A percentile compares a stretch with the other conserved stretches of the same genome.
phyloP scores from a whole-genome alignment of 2,329 filamentous ascomycete species.

The Dendrostoma leiphaemia region DNA sequence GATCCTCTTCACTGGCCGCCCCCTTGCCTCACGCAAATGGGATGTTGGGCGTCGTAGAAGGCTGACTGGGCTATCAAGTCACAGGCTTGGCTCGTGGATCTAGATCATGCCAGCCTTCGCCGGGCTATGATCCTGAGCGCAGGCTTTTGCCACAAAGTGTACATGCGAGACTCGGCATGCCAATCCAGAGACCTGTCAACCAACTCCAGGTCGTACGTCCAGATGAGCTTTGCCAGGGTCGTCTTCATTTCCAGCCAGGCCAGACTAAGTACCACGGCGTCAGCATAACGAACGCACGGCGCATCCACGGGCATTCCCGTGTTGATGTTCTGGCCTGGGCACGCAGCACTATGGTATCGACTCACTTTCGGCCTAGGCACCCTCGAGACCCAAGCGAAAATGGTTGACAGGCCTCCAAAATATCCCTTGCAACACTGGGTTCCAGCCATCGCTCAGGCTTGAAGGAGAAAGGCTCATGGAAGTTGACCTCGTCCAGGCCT shows the following conservation, averaged over 20 bases:
- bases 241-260: slow-evolving; percentile 1
- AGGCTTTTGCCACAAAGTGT: slow-evolving; percentile 10
- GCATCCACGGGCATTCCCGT: too few relatives aligned
- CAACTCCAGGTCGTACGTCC: slow-evolving; percentile 1
- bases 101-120: background rate
- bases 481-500: background rate
- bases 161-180: slow-evolving; percentile 4
- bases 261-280: too few relatives aligned
- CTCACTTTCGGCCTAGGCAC: slow-evolving; percentile 3
- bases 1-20: too few relatives aligned
- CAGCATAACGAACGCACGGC: too few relatives aligned
- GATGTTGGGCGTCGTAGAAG: too few relatives aligned
- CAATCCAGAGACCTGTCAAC: background rate
- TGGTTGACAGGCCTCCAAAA: slow-evolving; percentile 6
- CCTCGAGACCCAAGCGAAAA: slow-evolving; percentile 3
- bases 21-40: too few relatives aligned
- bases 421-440: background rate
- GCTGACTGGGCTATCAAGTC: too few relatives aligned
- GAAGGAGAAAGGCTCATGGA: background rate
- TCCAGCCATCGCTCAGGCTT: slow-evolving; percentile 8
- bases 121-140: background rate
- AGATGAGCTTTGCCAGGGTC: slow-evolving; percentile 5
- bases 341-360: rapidly evolving
- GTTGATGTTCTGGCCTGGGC: too few relatives aligned
- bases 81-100: background rate